Evolutionary conservation across 306 rosid species (phyloP), one percentile per base, ranked within the genome.

Genomic region (Cucumis cinereus): DNA sequence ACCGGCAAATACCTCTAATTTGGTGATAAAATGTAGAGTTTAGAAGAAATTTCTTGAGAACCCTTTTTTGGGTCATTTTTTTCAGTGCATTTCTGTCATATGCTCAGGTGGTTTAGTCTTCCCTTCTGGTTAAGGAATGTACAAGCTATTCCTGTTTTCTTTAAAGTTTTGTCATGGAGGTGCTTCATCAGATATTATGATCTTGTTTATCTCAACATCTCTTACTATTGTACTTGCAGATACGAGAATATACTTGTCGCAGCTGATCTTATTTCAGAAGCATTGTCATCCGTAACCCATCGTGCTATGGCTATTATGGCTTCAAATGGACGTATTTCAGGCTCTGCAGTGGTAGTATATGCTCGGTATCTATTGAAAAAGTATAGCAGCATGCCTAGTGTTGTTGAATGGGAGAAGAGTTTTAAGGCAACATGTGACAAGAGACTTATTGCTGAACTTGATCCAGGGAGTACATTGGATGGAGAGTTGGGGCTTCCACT

Each of bases 211-310:
- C 79, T 75, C 75, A 62, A 22, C 16, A 30, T 79, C 24, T 22
- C 68, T 81, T 57, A 77, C 61, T 71, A 35, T 64, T 83, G 79
- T 79, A 76, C 85, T 82, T 92, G 87, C 87, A 94, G 99, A 92
- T 92, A 90, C 73, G 99, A 94, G 88, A 94, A 85, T 86, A 82
- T 86, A 74, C 87, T 92, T 62, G 83, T 88, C 83, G 91, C 97
- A 43, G 83, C 87, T 43, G 97, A 94, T 81, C 96, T 90, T 74
- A 78, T 94, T 77, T 92, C 97, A 77, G 96, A 90, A 78, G 87
- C 84, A 56, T 62, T 94, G 80, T 87, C 99, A 52, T 85, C 90
- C 24, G 74, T 88, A 58, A 84, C 90, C 85, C 84, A 67, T 20
- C 95, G 92, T 77, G 88, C 85, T 28, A 85, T 91, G 66, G 84